A percentile compares a stretch with the other conserved stretches of the same genome.
Evolutionary conservation across 306 rosid genomes (phyloP).

Genomic region (Spatholobus suberectus): DNA sequence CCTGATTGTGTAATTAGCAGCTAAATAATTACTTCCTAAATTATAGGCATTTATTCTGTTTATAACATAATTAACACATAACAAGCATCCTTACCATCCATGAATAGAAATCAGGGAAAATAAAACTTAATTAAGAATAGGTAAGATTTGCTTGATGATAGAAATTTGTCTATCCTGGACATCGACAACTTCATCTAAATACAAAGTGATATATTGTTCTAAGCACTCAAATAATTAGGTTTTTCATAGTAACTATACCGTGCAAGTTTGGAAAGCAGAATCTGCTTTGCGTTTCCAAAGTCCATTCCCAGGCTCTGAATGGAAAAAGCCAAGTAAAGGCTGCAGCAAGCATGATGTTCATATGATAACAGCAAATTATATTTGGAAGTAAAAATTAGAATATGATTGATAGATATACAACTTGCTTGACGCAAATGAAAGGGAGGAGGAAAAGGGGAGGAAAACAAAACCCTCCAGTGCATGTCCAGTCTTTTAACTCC

Average conservation of each 20-base stretch:
- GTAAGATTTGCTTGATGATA: slow-evolving; percentile 24
- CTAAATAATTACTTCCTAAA: slow-evolving; percentile 15
- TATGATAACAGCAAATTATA: slow-evolving; percentile 20
- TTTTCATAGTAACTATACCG: slow-evolving; percentile 54
- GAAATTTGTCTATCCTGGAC: background rate
- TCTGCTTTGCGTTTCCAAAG: slow-evolving; percentile 98
- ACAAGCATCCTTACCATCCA: slow-evolving; percentile 20
- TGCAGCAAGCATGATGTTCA: slow-evolving; percentile 52
- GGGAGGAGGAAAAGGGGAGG: background rate
- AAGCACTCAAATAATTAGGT: slow-evolving; percentile 16
- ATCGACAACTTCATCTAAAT: slow-evolving; percentile 11
- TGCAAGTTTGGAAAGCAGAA: slow-evolving; percentile 73
- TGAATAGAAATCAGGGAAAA: slow-evolving; percentile 20
- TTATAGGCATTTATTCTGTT: background rate
- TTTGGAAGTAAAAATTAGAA: background rate
- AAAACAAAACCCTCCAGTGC: background rate
- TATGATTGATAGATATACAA: slow-evolving; percentile 6
- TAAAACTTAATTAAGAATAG: slow-evolving; percentile 8
- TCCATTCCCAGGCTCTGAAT: slow-evolving; percentile 84
- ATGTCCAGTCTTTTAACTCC: background rate
- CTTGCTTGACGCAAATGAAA: slow-evolving; percentile 26
- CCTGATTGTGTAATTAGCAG: background rate
- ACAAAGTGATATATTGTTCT: slow-evolving; percentile 16
- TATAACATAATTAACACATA: background rate
- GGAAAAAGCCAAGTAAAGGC: slow-evolving; percentile 84